Evolutionary conservation across 2,329 filamentous ascomycete species (phyloP).

Genomic region (Polychaeton citri): DNA sequence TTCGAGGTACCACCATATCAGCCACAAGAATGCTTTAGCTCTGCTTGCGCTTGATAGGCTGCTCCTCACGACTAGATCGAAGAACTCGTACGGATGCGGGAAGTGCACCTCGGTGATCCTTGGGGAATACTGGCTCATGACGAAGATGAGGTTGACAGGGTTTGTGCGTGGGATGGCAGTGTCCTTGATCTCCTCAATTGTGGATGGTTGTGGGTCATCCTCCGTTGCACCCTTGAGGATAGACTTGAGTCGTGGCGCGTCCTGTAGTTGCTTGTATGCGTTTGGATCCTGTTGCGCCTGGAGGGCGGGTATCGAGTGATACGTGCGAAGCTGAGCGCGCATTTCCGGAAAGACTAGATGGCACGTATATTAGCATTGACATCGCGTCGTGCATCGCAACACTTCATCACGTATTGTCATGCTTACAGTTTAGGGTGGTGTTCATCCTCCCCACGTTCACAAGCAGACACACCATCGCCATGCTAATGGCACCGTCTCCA

Average conservation of each 20-base stretch:
- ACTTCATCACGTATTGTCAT: not conserved
- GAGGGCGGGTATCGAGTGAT: constrained; percentile 92
- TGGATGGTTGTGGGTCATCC: constrained; percentile 71
- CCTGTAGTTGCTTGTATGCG: constrained; percentile 94
- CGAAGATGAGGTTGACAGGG: constrained; percentile 92
- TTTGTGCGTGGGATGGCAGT: constrained; percentile 67
- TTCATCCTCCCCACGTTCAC: constrained; percentile 99
- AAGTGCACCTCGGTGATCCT: constrained; percentile 93
- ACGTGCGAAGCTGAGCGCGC: constrained; percentile 92
- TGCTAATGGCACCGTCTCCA: constrained; percentile 81
- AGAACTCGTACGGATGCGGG: constrained; percentile 72
- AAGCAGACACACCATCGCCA: constrained; percentile 97
- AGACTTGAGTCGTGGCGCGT: constrained; percentile 88
- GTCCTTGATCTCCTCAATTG: constrained; percentile 68
- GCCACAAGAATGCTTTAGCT: constrained; percentile 82
- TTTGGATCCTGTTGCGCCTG: constrained; percentile 91
- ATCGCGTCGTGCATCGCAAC: not conserved
- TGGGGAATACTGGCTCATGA: constrained; percentile 77
- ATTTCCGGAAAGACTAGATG: constrained; percentile 89
- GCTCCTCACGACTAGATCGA: constrained; percentile 88
- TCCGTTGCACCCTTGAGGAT: constrained; percentile 95
- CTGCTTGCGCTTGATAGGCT: constrained; percentile 70
- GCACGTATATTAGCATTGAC: constrained; percentile 14
- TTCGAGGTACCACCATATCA: constrained; percentile 99
- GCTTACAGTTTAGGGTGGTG: constrained; percentile 87